These are phyloP conservation scores for Dothistroma pini DNA, from an alignment of 2,329 filamentous ascomycete species.

Conservation along the genomic window DNA sequence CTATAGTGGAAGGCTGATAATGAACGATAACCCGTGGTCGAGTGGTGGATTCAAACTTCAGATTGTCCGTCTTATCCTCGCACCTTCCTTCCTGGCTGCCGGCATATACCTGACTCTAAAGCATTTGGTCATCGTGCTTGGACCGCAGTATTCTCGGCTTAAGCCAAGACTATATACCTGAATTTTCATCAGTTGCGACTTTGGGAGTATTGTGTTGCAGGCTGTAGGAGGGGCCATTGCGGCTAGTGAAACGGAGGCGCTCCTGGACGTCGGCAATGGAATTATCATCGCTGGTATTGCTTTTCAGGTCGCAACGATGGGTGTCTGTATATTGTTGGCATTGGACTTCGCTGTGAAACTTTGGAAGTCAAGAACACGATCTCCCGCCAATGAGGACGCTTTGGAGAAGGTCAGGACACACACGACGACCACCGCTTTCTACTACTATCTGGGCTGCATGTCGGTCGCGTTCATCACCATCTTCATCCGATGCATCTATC, in stretches of 20 bases:
- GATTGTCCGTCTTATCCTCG: constrained; percentile 43
- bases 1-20: constrained; percentile 42
- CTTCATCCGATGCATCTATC: constrained; percentile 62
- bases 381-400: constrained; percentile 5
- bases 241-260: constrained; percentile 31
- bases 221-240: constrained; percentile 45
- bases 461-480: constrained; percentile 59
- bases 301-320: constrained; percentile 44
- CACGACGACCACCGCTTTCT: constrained; percentile 40
- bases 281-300: constrained; percentile 47
- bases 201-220: constrained; percentile 45
- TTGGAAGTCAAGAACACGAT: constrained; percentile 5
- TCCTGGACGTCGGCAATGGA: constrained; percentile 40
- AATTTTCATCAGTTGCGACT: constrained; percentile 51
- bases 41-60: constrained; percentile 42
- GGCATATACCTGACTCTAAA: constrained; percentile 48
- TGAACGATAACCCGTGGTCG: constrained; percentile 42
- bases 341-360: constrained; percentile 38
- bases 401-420: constrained; percentile 39
- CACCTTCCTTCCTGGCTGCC: constrained; percentile 45
- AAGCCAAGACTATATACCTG: constrained; percentile 46
- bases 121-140: constrained; percentile 45
- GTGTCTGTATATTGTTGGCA: constrained; percentile 41
- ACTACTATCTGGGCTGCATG: constrained; percentile 54
- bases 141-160: constrained; percentile 40